Conservation (phyloP, 2,329 filamentous ascomycete species). For the Colletotrichum chrysophilum region DNA sequence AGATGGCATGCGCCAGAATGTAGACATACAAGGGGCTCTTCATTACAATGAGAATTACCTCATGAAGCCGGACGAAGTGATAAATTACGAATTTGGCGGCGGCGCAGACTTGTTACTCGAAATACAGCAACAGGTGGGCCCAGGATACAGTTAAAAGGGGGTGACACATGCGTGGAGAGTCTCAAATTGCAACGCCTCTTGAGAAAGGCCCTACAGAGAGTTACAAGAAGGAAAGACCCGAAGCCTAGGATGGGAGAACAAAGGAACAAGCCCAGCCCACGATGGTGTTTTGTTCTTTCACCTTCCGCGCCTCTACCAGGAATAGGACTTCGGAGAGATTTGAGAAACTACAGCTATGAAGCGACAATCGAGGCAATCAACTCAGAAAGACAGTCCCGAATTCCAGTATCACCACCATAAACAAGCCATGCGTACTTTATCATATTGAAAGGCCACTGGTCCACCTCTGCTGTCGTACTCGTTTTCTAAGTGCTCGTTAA, state of each 20-base stretch:
- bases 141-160: neutral
- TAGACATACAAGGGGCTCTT: neutral
- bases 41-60: neutral
- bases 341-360: neutral
- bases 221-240: neutral
- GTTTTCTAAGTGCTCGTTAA: neutral
- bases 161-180: neutral
- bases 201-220: neutral
- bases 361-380: neutral
- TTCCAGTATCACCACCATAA: neutral
- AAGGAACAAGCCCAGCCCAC: neutral
- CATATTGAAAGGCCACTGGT: neutral
- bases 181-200: neutral
- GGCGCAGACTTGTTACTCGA: neutral
- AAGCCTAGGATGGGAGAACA: neutral
- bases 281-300: neutral
- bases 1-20: neutral
- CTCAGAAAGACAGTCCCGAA: neutral
- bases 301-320: neutral
- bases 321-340: too few relatives aligned
- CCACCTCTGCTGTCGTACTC: neutral
- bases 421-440: neutral
- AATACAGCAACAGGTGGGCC: too few relatives aligned
- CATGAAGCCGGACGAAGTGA: neutral
- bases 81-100: neutral